Percentiles rank a stretch among this genome's conserved stretches.
phyloP scores from a whole-genome alignment of 73 alveolate genomes.

The Stentor coeruleus region DNA sequence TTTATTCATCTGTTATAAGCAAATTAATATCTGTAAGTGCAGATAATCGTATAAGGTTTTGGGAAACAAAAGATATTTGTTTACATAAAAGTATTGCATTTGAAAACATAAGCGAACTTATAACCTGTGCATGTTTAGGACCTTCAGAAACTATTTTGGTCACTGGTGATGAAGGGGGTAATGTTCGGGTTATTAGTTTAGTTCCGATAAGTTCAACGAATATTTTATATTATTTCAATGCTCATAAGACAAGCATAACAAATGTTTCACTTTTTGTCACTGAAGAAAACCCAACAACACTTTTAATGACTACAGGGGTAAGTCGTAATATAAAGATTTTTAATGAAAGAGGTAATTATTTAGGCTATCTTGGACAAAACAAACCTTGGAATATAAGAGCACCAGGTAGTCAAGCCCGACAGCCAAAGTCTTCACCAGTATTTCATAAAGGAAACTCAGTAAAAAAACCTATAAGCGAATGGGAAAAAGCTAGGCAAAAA shows the following conservation, averaged over 20 bases:
- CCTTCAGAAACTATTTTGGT: background rate
- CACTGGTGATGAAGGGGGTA: slow-evolving; percentile 13
- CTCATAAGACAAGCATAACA: background rate
- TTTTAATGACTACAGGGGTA: background rate
- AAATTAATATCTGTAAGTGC: slow-evolving; percentile 11
- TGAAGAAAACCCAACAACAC: background rate
- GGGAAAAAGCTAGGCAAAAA: background rate
- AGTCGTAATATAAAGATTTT: slow-evolving; percentile 13
- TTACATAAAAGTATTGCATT: background rate
- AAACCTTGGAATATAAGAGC: slow-evolving; percentile 6
- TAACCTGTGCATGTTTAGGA: slow-evolving; percentile 17
- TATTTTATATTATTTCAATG: background rate
- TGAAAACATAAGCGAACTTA: background rate
- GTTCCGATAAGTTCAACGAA: background rate
- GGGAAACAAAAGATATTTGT: background rate
- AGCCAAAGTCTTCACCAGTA: background rate
- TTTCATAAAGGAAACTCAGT: background rate
- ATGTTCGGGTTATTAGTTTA: background rate
- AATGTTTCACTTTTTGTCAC: background rate
- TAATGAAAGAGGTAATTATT: background rate
- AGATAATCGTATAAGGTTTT: background rate
- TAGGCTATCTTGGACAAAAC: slow-evolving; percentile 12
- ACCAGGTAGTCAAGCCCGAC: background rate
- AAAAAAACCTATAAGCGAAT: background rate
- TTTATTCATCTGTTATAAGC: background rate